These are phyloP conservation scores for Echium plantagineum DNA, from an alignment of 257 asterid species.

Conservation along the genomic window DNA sequence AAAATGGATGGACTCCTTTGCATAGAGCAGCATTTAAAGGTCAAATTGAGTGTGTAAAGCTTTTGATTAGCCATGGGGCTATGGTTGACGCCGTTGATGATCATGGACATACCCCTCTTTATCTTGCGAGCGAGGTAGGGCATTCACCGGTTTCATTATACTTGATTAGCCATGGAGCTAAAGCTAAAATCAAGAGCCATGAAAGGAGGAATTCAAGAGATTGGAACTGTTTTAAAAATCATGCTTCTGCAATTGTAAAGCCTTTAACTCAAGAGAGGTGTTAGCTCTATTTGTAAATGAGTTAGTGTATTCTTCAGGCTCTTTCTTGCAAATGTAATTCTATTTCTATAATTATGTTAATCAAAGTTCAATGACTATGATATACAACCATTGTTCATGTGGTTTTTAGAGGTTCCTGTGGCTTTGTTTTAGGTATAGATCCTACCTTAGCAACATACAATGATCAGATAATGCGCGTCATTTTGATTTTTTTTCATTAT, in stretches of 20 bases:
- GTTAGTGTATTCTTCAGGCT: too few species aligned
- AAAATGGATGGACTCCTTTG: conserved; percentile 71
- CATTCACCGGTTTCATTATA: conserved; percentile 47
- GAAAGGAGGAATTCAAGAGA: conserved; percentile 19
- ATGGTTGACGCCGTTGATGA: conserved; percentile 43
- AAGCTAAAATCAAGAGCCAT: conserved; percentile 43
- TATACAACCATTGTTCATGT: too few species aligned
- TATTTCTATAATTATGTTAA: too few species aligned
- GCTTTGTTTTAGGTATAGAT: too few species aligned
- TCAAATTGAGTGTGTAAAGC: conserved; percentile 40
- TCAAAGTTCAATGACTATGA: too few species aligned
- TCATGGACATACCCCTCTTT: conserved; percentile 49
- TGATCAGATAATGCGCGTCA: too few species aligned
- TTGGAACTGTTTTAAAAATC: conserved; percentile 27
- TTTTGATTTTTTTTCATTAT: too few species aligned
- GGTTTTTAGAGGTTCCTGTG: too few species aligned
- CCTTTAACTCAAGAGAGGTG: conserved; percentile 8
- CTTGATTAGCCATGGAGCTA: conserved; percentile 61
- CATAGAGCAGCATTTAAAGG: conserved; percentile 76
- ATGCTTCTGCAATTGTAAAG: conserved; percentile 16
- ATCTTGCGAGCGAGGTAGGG: conserved; percentile 17
- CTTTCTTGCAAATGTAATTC: too few species aligned
- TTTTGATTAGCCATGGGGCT: conserved; percentile 45
- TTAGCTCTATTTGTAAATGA: too few species aligned
- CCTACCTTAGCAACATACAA: too few species aligned